Conservation (phyloP, 805 yeast species). For the Candida michaelii region DNA sequence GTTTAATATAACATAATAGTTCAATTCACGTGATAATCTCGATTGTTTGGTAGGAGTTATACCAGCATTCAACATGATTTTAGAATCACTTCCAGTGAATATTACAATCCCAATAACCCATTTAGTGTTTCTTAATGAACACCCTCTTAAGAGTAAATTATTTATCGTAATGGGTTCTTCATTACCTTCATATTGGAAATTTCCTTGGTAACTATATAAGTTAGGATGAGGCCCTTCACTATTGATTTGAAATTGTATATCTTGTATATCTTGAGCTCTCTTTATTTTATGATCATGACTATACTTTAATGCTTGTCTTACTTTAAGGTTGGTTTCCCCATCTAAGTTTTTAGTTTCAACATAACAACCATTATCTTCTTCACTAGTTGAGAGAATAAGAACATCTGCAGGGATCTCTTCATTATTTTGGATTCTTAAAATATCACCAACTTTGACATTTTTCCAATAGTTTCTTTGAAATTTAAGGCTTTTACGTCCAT, state of each 20-base stretch:
- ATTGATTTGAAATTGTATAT: slow-evolving; percentile 63
- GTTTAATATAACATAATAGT: slow-evolving; percentile 66
- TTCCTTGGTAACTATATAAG: slow-evolving; percentile 75
- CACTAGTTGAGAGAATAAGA: slow-evolving; percentile 64
- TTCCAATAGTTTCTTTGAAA: slow-evolving; percentile 56
- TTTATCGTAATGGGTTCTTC: slow-evolving; percentile 58
- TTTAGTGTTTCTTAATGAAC: slow-evolving; percentile 74
- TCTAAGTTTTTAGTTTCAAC: slow-evolving; percentile 52
- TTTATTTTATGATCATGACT: slow-evolving; percentile 47
- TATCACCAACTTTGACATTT: slow-evolving; percentile 71
- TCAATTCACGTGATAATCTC: slow-evolving; percentile 69
- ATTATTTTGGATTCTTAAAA: slow-evolving; percentile 63
- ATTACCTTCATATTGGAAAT: slow-evolving; percentile 32
- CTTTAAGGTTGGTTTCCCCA: slow-evolving; percentile 66
- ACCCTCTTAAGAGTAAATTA: slow-evolving; percentile 71
- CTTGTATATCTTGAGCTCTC: slow-evolving; percentile 36
- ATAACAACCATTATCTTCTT: slow-evolving; percentile 64
- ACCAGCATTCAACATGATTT: slow-evolving; percentile 80
- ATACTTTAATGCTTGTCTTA: slow-evolving; percentile 69
- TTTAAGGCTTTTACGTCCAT: slow-evolving; percentile 20
- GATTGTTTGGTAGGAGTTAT: slow-evolving; percentile 76
- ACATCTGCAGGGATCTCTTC: slow-evolving; percentile 81
- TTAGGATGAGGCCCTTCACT: slow-evolving; percentile 84
- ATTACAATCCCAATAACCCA: slow-evolving; percentile 79
- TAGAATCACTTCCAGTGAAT: slow-evolving; percentile 78